Evolutionary conservation across 148 eudicot genomes (phyloP), one percentile per base, ranked within the genome.

Genomic region (Drosera capensis): DNA sequence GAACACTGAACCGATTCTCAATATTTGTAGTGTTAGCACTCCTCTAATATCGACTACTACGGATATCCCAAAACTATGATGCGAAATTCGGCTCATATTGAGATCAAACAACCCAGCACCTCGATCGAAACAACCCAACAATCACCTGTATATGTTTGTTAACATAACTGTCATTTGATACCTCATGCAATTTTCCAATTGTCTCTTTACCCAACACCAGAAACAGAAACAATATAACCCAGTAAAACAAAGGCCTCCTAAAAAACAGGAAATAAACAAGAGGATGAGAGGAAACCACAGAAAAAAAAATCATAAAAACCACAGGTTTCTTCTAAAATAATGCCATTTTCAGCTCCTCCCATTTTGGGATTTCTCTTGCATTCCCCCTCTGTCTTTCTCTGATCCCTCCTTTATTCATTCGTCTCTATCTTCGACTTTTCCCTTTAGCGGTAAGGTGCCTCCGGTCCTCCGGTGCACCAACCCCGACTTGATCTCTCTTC

Each of bases 321-420:
- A 4, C 26, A 40, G 34, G 14, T 8, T 4, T 20, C 8, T 19
- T 13, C 45, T 52, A 37, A 53, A 43, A 46, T 51, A 34, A 55
- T 55, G 48, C 57, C 43, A 20, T 25, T 51, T 46, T 20, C 25
- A 4, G 38, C 23, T 16, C 46, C 56, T 56, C n/a, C n/a, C 38
- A n/a, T 34, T 5, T 2, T 13, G 38, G 38, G 13, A 15, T 34
- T 34, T 0, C 38, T 6, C 5, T 6, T 28, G 31, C 5, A 28
- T 28, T 28, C 35, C 70, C 37, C 54, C 45, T 65, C 47, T 59
- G 59, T 58, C 54, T 52, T 58, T 58, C 37, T 28, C 46, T 20
- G n/a, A n/a, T 34, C 19, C 17, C 16, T 16, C 20, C 21, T 8
- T 3, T 41, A 41, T 17, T 41, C 45, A 41, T 41, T 41, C 45